Evolutionary conservation across 352 stramenopile genomes (phyloP), one percentile per base, ranked within the genome.

Genomic region (Globisporangium nagaii): DNA sequence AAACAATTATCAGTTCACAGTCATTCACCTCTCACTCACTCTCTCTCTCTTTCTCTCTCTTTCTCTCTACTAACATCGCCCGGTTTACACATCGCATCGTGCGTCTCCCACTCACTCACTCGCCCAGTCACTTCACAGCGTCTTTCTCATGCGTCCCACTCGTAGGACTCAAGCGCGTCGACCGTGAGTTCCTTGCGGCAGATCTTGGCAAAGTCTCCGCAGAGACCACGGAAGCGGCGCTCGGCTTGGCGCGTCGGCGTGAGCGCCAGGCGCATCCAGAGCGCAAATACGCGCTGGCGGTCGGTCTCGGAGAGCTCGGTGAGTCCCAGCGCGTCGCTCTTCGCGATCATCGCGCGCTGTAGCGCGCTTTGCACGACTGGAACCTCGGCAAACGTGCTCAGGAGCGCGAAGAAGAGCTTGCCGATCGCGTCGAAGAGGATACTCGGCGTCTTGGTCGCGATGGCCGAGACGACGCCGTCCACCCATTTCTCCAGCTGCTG

Each of bases 181-280:
- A 60, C 60, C 10, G 76, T 84, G 57, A 79, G 60, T 49, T 90
- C 76, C 54, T 86, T 85, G 44, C 76, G 75, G 45, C 79, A 88
- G 39, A 88, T 75, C 59, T 88, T 88, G n/a, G 79, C 79, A 46
- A 90, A 83, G 40, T 90, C 79, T 4, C 54, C 61, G 60, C 74
- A 81, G 9, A 90, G 53, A 5, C 73, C 73, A 24, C 76, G 76
- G 48, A 88, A 90, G 13, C 71, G 70, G 13, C 79, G 66, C 51
- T 88, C 72, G 1, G 73, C 73, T 35, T 80, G 70, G 8, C 60
- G 70, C 19, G 71, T 86, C 28, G 75, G 73, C 48, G 73, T 51
- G n/a, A 67, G 54, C n/a, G 76, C 75, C 22, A 86, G 65, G 1
- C 60, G 62, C 24, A 88, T 55, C 79, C 75, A 90, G 42, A 81